A percentile compares a stretch with the other conserved stretches of the same genome.
These are phyloP conservation scores for Solanum lycopersicoides DNA, from an alignment of 257 asterid species.

Conservation along the genomic window DNA sequence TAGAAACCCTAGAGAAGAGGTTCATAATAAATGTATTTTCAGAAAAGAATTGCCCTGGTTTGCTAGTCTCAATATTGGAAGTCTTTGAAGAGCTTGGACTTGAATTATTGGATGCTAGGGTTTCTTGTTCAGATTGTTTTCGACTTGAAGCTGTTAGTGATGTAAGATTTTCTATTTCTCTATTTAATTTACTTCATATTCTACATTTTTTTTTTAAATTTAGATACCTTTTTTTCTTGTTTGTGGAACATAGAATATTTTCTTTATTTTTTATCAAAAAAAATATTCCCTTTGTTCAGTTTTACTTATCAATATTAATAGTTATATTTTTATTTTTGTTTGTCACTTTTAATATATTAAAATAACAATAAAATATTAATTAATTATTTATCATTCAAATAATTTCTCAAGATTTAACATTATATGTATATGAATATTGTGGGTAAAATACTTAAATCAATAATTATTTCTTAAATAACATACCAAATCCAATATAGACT, in stretches of 20 bases:
- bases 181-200: neutral
- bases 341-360: neutral
- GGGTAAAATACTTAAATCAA: neutral
- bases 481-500: neutral
- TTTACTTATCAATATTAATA: neutral
- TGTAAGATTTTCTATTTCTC: conserved; percentile 19
- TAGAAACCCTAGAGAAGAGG: conserved; percentile 68
- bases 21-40: conserved; percentile 47
- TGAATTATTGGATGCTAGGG: conserved; percentile 68
- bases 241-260: neutral
- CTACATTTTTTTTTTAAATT: neutral
- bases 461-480: neutral
- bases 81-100: conserved; percentile 65
- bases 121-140: conserved; percentile 54
- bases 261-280: neutral
- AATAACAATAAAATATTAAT: too few species aligned
- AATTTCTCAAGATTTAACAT: neutral
- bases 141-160: conserved; percentile 60
- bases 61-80: conserved; percentile 55
- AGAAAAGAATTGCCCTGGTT: conserved; percentile 45
- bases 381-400: neutral
- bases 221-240: neutral
- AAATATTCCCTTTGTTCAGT: neutral
- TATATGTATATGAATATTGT: neutral
- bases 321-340: too few species aligned